phyloP scores from a whole-genome alignment of 2,329 filamentous ascomycete species.

The Fusarium haematococcum region DNA sequence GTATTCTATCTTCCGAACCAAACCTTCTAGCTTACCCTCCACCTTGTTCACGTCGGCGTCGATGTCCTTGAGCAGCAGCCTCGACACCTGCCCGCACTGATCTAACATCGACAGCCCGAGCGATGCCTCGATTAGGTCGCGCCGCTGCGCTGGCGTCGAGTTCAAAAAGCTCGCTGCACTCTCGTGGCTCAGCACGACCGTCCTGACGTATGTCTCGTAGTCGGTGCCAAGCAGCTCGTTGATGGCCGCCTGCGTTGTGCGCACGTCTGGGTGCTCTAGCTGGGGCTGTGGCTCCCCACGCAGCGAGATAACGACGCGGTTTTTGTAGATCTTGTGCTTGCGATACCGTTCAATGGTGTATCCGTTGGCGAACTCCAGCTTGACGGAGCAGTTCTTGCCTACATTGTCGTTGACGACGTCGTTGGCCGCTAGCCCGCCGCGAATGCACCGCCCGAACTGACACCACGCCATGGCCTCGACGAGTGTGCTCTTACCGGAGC shows the following conservation, averaged over 20 bases:
- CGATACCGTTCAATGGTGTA: slow-evolving; percentile 32
- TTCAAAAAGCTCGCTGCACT: slow-evolving; percentile 36
- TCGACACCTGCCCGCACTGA: slow-evolving; percentile 13
- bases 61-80: slow-evolving; percentile 12
- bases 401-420: slow-evolving; percentile 35
- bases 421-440: slow-evolving; percentile 18
- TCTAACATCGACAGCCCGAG: slow-evolving; percentile 36
- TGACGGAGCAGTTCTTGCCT: slow-evolving; percentile 34
- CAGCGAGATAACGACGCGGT: slow-evolving; percentile 26
- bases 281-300: slow-evolving; percentile 24
- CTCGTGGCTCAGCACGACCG: slow-evolving; percentile 32
- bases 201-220: slow-evolving; percentile 32
- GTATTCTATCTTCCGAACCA: neutral
- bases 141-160: slow-evolving; percentile 11
- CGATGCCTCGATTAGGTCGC: slow-evolving; percentile 29
- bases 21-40: neutral
- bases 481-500: slow-evolving; percentile 38
- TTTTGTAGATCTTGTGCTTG: slow-evolving; percentile 22
- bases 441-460: slow-evolving; percentile 33
- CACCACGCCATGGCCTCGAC: slow-evolving; percentile 35
- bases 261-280: slow-evolving; percentile 13
- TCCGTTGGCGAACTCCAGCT: slow-evolving; percentile 37
- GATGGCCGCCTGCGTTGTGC: slow-evolving; percentile 28
- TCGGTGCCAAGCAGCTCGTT: slow-evolving; percentile 33
- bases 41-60: neutral